phyloP scores from a whole-genome alignment of 1,284 basidiomycete genomes.

The Austroboletus sp. region DNA sequence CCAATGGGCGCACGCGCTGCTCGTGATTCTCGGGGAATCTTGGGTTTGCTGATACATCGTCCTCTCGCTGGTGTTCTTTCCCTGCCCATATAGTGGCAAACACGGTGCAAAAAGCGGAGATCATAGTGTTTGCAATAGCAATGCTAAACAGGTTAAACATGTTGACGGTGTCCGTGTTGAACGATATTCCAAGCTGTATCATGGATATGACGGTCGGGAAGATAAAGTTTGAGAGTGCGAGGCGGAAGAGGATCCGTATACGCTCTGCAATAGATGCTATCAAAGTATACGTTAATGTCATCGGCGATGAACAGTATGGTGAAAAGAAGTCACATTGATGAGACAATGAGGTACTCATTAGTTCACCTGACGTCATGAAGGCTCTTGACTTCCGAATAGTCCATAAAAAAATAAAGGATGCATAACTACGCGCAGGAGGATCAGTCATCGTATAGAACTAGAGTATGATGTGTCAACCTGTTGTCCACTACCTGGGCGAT shows the following conservation, averaged over 20 bases:
- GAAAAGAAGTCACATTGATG: conserved; percentile 3
- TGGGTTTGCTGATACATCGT: background rate
- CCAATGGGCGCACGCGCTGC: background rate
- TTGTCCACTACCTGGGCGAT: conserved; percentile 21
- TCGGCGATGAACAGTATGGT: background rate
- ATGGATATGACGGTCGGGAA: conserved; percentile 19
- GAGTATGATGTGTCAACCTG: conserved; percentile 1
- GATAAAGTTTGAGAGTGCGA: conserved; percentile 23
- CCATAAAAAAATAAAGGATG: conserved; percentile 20
- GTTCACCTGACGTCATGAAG: background rate
- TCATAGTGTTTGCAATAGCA: conserved; percentile 13
- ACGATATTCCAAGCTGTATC: conserved; percentile 9
- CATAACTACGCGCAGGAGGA: conserved; percentile 11
- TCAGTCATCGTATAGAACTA: background rate
- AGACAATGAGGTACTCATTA: conserved; percentile 1
- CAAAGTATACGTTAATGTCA: background rate
- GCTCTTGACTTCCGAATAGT: conserved; percentile 4
- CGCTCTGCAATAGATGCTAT: conserved; percentile 13
- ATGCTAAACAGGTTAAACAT: conserved; percentile 3
- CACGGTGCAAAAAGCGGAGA: conserved; percentile 25
- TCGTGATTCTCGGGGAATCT: background rate
- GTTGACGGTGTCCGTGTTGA: conserved; percentile 1
- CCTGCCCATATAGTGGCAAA: conserved; percentile 29
- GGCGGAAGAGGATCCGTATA: conserved; percentile 10
- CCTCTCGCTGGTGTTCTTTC: conserved; percentile 7